Evolutionary conservation across 768 basidiomycete genomes (phyloP).

Genomic region (Leucogyrophana mollusca): DNA sequence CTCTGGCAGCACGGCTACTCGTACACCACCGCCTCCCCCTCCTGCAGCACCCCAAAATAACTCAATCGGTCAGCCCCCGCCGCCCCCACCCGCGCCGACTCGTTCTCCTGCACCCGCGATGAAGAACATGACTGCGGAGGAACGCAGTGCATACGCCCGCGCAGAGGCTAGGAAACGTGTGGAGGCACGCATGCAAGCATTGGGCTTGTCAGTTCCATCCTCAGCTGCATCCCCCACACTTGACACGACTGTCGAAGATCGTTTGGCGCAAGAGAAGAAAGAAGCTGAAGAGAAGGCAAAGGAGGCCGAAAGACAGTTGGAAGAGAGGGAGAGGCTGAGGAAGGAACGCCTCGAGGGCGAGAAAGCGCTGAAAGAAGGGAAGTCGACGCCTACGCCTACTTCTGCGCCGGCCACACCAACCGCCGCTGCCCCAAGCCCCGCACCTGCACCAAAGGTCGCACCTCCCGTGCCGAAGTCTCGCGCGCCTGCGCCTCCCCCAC

Average conservation of each 20-base stretch:
- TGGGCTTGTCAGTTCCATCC: constrained; percentile 63
- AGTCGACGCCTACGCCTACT: constrained; percentile 32
- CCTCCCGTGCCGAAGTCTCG: constrained; percentile 36
- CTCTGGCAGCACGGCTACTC: constrained; percentile 37
- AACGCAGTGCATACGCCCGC: constrained; percentile 74
- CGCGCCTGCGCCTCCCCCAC: constrained; percentile 39
- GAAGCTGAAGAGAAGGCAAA: constrained; percentile 87
- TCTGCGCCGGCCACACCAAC: constrained; percentile 43
- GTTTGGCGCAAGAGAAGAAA: constrained; percentile 81
- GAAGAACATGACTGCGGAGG: constrained; percentile 82
- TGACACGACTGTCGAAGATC: constrained; percentile 81
- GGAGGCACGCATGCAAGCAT: constrained; percentile 79
- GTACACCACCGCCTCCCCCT: constrained; percentile 47
- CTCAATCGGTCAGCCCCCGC: constrained; percentile 40
- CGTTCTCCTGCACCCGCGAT: constrained; percentile 58
- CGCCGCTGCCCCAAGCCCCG: constrained; percentile 40
- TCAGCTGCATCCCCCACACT: constrained; percentile 46
- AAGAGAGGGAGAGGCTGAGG: constrained; percentile 73
- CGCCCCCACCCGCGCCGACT: constrained; percentile 50
- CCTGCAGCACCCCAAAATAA: constrained; percentile 47
- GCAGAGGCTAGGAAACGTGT: constrained; percentile 81
- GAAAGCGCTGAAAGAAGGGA: constrained; percentile 57
- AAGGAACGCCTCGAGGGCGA: constrained; percentile 75
- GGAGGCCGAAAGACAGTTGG: constrained; percentile 76
- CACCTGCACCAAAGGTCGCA: constrained; percentile 37